Evolutionary conservation across 2,329 filamentous ascomycete genomes (phyloP), one percentile per base, ranked within the genome.

Genomic region (Alternaria arbusti): DNA sequence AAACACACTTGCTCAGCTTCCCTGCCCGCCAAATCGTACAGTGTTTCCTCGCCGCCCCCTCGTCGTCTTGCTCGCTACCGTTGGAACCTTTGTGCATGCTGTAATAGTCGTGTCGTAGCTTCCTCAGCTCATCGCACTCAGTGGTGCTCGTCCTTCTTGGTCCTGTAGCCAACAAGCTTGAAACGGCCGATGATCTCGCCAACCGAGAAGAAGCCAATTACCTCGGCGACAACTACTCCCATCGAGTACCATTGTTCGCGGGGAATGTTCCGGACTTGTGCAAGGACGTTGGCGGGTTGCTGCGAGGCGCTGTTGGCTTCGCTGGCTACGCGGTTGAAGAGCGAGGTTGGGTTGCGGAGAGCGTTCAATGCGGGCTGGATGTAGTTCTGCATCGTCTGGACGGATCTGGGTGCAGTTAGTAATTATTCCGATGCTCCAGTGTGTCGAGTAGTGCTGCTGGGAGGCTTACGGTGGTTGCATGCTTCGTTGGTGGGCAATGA

Each of bases 131-230:
- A 54, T 44, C 30, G 25, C 63, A 67, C 64, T 67, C 76, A 78
- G 67, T 78, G 76, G 69, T 78, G 73, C 57, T 72, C 74, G 17
- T 67, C 70, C 60, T 70, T 72, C 70, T 73, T 79, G 44, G 73
- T 69, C 72, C 83, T 76, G 87, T 99, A 99, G 70, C 96, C 96
- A 74, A 99, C 87, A 74, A 99, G 82, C 91, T 99, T 98, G 85
- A 96, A 89, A 78, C 94, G 89, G 76, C 96, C 96, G 76, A 99
- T 90, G 82, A 99, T 98, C 87, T 98, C 94, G 70, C 96, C 96
- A 59, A 98, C 89, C 66, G 94, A 96, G 88, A 98, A 99, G 88
- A 99, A 99, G 66, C 96, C 96, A 71, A 99, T 84, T 54, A 93
- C 87, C 85, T 99, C 95, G 60, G 94, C 94, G 51, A 86, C 83